Conservation (phyloP, 495 filamentous ascomycete species). For the Talaromyces wortmannii region DNA sequence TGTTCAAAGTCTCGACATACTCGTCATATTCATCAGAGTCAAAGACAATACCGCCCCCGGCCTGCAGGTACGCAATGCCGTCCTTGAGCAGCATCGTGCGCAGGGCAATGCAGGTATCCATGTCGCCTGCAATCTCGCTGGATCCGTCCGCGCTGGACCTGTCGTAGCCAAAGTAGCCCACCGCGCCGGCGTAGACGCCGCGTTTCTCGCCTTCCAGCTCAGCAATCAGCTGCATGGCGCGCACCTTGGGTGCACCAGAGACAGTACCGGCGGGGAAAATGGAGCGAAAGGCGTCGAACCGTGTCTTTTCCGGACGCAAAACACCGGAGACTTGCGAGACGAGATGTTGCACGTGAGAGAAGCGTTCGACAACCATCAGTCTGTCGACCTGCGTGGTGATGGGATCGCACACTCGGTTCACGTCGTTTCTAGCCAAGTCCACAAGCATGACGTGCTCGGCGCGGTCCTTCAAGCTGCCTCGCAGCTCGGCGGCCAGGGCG, state of each 20-base stretch:
- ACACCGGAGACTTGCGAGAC: constrained; percentile 91
- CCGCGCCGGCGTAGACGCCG: constrained; percentile 94
- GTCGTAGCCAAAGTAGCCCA: constrained; percentile 64
- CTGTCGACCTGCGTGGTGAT: constrained; percentile 80
- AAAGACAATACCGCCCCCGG: constrained; percentile 95
- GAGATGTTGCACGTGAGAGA: constrained; percentile 94
- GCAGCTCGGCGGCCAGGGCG: constrained; percentile 68
- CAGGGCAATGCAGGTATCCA: constrained; percentile 98
- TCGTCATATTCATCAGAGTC: constrained; percentile 92
- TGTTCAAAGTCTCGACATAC: constrained; percentile 96
- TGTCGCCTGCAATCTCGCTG: constrained; percentile 61
- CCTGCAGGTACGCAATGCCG: constrained; percentile 85
- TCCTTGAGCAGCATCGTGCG: constrained; percentile 95
- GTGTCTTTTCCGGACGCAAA: constrained; percentile 71
- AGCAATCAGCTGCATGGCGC: constrained; percentile 94
- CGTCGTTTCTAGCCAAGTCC: constrained; percentile 93
- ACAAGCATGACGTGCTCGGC: constrained; percentile 99
- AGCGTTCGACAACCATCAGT: constrained; percentile 92
- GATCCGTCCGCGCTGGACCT: constrained; percentile 30
- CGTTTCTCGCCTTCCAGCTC: constrained; percentile 91
- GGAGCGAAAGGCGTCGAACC: constrained; percentile 91
- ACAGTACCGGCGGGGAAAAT: constrained; percentile 97
- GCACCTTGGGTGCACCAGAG: constrained; percentile 89
- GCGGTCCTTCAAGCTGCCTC: constrained; percentile 79
- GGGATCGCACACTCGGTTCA: constrained; percentile 94